These are phyloP conservation scores for Acephala macrosclerotiorum DNA, from an alignment of 2,329 filamentous ascomycete genomes.

Conservation along the genomic window DNA sequence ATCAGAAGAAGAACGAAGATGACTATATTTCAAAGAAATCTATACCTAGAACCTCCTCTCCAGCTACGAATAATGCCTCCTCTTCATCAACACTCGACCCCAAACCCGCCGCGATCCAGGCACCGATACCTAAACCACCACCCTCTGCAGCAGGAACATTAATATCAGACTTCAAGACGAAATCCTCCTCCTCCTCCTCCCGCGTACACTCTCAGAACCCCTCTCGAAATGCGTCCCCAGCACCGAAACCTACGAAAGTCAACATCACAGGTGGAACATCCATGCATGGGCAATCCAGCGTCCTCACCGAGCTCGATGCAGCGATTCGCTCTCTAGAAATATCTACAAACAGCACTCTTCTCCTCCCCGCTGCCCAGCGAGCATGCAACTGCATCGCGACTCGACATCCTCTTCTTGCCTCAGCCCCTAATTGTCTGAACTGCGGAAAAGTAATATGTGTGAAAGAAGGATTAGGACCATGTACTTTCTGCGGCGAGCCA, in stretches of 20 bases:
- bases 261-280: slow-evolving; percentile 78
- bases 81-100: slow-evolving; percentile 49
- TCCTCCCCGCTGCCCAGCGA: slow-evolving; percentile 63
- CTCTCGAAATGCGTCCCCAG: slow-evolving; percentile 58
- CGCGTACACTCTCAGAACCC: slow-evolving; percentile 56
- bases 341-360: slow-evolving; percentile 83
- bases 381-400: slow-evolving; percentile 89
- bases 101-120: slow-evolving; percentile 60
- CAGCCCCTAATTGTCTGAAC: slow-evolving; percentile 88
- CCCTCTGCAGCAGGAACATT: slow-evolving; percentile 77
- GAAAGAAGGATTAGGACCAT: slow-evolving; percentile 91
- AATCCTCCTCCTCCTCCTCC: slow-evolving; percentile 57
- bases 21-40: slow-evolving; percentile 71
- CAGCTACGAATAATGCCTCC: slow-evolving; percentile 44
- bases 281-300: slow-evolving; percentile 82
- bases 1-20: slow-evolving; percentile 75
- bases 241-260: slow-evolving; percentile 65
- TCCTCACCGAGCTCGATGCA: slow-evolving; percentile 74
- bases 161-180: slow-evolving; percentile 77
- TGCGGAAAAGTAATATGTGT: slow-evolving; percentile 97
- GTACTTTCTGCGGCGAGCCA: slow-evolving; percentile 84
- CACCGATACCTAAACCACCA: slow-evolving; percentile 47
- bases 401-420: slow-evolving; percentile 85
- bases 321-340: slow-evolving; percentile 90
- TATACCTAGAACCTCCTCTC: slow-evolving; percentile 48